A percentile compares a stretch with the other conserved stretches of the same genome.
Conservation (phyloP, 2,329 filamentous ascomycete species). For the Alternaria longipes region DNA sequence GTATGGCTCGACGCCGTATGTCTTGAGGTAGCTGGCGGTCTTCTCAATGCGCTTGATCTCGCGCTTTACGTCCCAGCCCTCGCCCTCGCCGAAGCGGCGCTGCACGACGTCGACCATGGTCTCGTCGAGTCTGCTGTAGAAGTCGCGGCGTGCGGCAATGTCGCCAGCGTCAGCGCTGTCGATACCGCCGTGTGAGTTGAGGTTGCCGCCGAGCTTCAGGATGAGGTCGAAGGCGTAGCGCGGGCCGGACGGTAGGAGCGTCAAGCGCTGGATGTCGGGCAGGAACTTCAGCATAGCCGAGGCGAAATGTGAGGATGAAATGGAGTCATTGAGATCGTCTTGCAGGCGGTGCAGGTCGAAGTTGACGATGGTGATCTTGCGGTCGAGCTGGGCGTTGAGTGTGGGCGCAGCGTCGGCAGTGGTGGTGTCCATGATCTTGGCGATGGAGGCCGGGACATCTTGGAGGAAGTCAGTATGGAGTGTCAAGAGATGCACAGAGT, state of each 20-base stretch:
- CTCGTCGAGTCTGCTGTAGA: slow-evolving; percentile 60
- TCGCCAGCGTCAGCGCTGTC: slow-evolving; percentile 60
- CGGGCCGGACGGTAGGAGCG: slow-evolving; percentile 58
- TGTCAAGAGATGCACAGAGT: background rate
- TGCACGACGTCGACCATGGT: slow-evolving; percentile 64
- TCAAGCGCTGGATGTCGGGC: slow-evolving; percentile 61
- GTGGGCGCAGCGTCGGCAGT: slow-evolving; percentile 60
- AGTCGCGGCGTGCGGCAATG: slow-evolving; percentile 58
- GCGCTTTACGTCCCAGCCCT: slow-evolving; percentile 61
- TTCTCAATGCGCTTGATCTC: slow-evolving; percentile 66
- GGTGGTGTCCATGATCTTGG: slow-evolving; percentile 62
- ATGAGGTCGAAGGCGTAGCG: slow-evolving; percentile 63
- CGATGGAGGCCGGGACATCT: slow-evolving; percentile 63
- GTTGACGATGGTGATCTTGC: slow-evolving; percentile 67
- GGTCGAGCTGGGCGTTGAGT: slow-evolving; percentile 65
- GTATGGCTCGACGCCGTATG: slow-evolving; percentile 63
- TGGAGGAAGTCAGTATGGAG: slow-evolving; percentile 37
- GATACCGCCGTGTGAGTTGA: slow-evolving; percentile 63
- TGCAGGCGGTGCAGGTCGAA: slow-evolving; percentile 65
- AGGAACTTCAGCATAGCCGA: slow-evolving; percentile 65
- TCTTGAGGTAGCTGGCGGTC: slow-evolving; percentile 61
- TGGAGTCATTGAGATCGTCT: slow-evolving; percentile 64
- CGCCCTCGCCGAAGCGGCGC: slow-evolving; percentile 60
- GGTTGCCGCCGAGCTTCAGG: slow-evolving; percentile 64
- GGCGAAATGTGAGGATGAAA: slow-evolving; percentile 62